phyloP scores from a whole-genome alignment of 192 early-diverging fungal genomes.

The Helicostylum pulchrum region DNA sequence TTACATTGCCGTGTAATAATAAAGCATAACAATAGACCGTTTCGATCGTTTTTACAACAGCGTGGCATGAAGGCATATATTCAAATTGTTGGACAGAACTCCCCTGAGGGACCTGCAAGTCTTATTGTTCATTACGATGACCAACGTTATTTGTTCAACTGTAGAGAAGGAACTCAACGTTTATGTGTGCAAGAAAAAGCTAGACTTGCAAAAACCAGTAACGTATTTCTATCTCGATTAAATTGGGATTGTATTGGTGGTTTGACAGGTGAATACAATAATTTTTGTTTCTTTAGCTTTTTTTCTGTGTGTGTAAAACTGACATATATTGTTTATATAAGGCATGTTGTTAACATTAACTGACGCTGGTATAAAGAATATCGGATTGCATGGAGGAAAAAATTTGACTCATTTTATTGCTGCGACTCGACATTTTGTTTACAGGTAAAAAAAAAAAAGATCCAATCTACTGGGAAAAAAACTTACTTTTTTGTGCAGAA shows the following conservation, averaged over 20 bases:
- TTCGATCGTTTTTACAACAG: slow-evolving; percentile 9
- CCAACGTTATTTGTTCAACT: slow-evolving; percentile 90
- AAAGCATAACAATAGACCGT: neutral
- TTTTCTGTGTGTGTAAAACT: neutral
- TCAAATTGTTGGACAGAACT: slow-evolving; percentile 47
- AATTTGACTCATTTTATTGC: slow-evolving; percentile 81
- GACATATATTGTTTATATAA: slow-evolving; percentile 17
- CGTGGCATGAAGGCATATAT: slow-evolving; percentile 50
- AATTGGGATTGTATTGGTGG: slow-evolving; percentile 88
- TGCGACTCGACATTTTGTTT: slow-evolving; percentile 75
- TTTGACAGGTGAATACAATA: slow-evolving; percentile 64
- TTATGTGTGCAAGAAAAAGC: slow-evolving; percentile 75
- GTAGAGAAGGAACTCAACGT: slow-evolving; percentile 87
- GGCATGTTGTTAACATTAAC: slow-evolving; percentile 90
- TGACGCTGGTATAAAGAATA: slow-evolving; percentile 60
- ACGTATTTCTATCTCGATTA: slow-evolving; percentile 79
- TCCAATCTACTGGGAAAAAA: neutral
- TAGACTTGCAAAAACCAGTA: slow-evolving; percentile 66
- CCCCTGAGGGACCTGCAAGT: slow-evolving; percentile 53
- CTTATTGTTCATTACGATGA: slow-evolving; percentile 73
- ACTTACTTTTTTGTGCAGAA: slow-evolving; percentile 2
- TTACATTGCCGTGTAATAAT: neutral
- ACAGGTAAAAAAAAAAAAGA: slow-evolving; percentile 41
- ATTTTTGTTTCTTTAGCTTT: neutral
- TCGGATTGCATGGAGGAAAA: slow-evolving; percentile 69